A percentile compares a stretch with the other conserved stretches of the same genome.
phyloP scores from a whole-genome alignment of 2,329 filamentous ascomycete species.

The Cladophialophora carrionii region DNA sequence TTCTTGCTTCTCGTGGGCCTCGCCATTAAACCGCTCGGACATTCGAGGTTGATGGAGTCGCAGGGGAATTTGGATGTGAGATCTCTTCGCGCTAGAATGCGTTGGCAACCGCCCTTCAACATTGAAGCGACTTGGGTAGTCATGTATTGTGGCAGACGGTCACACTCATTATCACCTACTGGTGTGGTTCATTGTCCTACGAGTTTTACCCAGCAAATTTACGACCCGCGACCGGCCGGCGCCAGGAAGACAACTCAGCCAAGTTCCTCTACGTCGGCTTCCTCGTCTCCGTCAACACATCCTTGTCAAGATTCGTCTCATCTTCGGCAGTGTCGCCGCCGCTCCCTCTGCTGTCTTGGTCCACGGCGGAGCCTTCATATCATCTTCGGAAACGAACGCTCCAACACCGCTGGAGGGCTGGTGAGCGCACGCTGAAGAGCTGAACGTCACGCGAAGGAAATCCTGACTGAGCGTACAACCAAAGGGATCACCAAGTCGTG shows the following conservation, averaged over 20 bases:
- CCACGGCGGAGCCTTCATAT: neutral
- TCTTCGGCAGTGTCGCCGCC: neutral
- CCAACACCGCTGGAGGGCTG: neutral
- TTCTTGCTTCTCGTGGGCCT: too few relatives aligned
- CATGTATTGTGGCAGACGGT: neutral
- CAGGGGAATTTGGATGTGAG: neutral
- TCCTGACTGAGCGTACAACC: neutral
- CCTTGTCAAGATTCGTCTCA: neutral
- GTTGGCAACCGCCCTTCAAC: too few relatives aligned
- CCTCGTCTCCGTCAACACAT: neutral
- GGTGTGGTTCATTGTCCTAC: neutral
- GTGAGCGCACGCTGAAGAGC: neutral
- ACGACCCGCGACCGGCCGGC: too few relatives aligned
- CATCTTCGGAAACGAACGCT: neutral
- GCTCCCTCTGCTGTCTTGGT: neutral
- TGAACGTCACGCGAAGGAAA: neutral
- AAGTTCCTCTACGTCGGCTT: neutral
- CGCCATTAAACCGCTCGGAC: too few relatives aligned
- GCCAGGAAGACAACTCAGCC: neutral
- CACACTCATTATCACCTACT: neutral
- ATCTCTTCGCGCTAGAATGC: neutral
- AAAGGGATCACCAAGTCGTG: neutral
- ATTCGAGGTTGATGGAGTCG: neutral
- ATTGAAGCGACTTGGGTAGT: neutral
- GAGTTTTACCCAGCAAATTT: too few relatives aligned